phyloP scores from a whole-genome alignment of 192 early-diverging fungal species.

The Dimargaris verticillata region DNA sequence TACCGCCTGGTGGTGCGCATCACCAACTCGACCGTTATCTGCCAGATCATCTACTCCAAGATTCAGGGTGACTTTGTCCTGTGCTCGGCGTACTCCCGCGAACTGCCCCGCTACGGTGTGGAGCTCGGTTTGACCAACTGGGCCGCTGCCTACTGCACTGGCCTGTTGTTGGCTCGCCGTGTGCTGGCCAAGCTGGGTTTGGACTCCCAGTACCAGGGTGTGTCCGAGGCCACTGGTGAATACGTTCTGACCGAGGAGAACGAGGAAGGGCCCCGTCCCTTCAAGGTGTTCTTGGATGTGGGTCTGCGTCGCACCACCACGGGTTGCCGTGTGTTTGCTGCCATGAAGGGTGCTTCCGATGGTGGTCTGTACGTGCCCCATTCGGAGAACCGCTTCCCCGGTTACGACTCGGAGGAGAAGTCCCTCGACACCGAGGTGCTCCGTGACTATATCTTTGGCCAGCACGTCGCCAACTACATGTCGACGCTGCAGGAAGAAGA shows the following conservation, averaged over 20 bases:
- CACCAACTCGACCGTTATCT: constrained; percentile 95
- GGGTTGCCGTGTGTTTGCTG: constrained; percentile 91
- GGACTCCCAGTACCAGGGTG: constrained; percentile 92
- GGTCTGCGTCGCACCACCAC: constrained; percentile 95
- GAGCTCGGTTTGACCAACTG: constrained; percentile 99
- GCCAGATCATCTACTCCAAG: constrained; percentile 97
- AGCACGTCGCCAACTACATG: constrained; percentile 98
- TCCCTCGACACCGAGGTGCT: constrained; percentile 80
- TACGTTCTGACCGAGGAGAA: constrained; percentile 71
- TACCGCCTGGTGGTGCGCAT: constrained; percentile 98
- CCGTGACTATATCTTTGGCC: constrained; percentile 93
- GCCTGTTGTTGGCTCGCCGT: constrained; percentile 92
- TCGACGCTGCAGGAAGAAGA: constrained; percentile 95
- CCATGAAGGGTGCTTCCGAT: constrained; percentile 97
- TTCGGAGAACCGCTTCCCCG: constrained; percentile 92
- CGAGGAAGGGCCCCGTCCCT: constrained; percentile 87
- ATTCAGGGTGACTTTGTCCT: constrained; percentile 93
- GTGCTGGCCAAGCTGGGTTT: constrained; percentile 86
- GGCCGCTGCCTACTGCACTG: constrained; percentile 96
- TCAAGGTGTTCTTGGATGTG: constrained; percentile 95
- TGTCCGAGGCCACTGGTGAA: constrained; percentile 77
- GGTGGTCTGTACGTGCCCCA: constrained; percentile 96
- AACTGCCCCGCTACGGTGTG: constrained; percentile 89
- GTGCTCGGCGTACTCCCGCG: constrained; percentile 88
- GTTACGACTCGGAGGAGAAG: constrained; percentile 78